phyloP scores from a whole-genome alignment of 306 rosid species.

The Glycyrrhiza uralensis region DNA sequence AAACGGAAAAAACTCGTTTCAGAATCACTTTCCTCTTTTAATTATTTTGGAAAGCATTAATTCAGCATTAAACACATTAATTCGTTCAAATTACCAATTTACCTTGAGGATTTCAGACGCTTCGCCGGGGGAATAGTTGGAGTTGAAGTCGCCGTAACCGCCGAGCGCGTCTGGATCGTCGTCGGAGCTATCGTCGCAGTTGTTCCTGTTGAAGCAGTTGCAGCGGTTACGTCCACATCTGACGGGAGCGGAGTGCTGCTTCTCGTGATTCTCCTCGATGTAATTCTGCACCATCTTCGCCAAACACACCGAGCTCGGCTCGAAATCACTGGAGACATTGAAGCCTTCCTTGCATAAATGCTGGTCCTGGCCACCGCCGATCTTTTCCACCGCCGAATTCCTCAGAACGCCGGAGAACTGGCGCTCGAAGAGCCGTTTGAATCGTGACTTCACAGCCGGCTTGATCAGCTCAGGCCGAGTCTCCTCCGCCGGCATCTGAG shows the following conservation, averaged over 20 bases:
- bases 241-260: conserved; percentile 32
- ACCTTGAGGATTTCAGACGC: conserved; percentile 76
- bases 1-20: background rate
- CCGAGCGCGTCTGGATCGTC: conserved; percentile 47
- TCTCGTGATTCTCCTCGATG: conserved; percentile 77
- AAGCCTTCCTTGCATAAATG: conserved; percentile 38
- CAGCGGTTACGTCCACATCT: conserved; percentile 60
- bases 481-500: conserved; percentile 38
- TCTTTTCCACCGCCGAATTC: conserved; percentile 44
- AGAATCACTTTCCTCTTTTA: background rate
- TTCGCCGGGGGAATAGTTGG: conserved; percentile 41
- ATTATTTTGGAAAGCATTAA: too few species aligned
- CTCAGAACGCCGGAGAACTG: conserved; percentile 62
- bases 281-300: conserved; percentile 82
- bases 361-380: conserved; percentile 30
- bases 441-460: conserved; percentile 68
- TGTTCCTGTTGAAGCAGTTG: conserved; percentile 68
- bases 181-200: conserved; percentile 51
- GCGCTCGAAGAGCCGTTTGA: conserved; percentile 74
- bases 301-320: conserved; percentile 74
- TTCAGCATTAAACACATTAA: background rate
- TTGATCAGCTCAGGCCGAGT: conserved; percentile 45
- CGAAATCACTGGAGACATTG: conserved; percentile 41
- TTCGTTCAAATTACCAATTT: background rate
- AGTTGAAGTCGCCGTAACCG: conserved; percentile 41